Conservation (phyloP, 2,329 filamentous ascomycete species). For the Coniochaeta prunicola region DNA sequence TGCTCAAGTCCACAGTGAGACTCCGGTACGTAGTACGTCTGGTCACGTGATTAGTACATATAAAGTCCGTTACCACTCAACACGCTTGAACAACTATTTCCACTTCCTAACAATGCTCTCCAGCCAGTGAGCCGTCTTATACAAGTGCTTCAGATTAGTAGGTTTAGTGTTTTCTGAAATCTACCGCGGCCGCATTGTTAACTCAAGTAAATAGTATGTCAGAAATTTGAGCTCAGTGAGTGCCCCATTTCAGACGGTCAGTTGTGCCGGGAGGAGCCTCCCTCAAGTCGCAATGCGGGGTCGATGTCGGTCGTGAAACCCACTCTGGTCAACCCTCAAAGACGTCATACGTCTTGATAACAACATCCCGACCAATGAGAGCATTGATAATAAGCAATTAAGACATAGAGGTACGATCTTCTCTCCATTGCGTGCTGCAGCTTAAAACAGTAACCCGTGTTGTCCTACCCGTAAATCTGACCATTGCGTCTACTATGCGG, state of each 20-base stretch:
- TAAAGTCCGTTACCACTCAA: too few relatives aligned
- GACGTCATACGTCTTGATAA: background rate
- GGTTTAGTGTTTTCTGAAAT: too few relatives aligned
- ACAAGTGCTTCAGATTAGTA: too few relatives aligned
- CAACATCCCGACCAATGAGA: background rate
- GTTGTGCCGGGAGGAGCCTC: background rate
- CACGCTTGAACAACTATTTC: too few relatives aligned
- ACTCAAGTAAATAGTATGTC: too few relatives aligned
- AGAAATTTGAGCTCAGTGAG: too few relatives aligned
- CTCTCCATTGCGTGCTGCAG: background rate
- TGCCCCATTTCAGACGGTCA: background rate
- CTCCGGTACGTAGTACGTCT: too few relatives aligned
- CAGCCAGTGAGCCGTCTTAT: too few relatives aligned
- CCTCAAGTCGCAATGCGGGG: background rate
- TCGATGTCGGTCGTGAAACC: background rate
- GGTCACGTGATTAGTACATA: too few relatives aligned
- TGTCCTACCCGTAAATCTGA: background rate
- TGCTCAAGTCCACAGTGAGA: too few relatives aligned
- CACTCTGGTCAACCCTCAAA: background rate
- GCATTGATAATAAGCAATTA: background rate
- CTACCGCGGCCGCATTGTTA: too few relatives aligned
- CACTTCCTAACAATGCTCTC: too few relatives aligned
- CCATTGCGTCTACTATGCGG: background rate
- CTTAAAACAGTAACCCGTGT: background rate
- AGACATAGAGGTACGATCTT: background rate